Evolutionary conservation across 2,329 filamentous ascomycete genomes (phyloP).

Genomic region (Amauroascus verrucosus): DNA sequence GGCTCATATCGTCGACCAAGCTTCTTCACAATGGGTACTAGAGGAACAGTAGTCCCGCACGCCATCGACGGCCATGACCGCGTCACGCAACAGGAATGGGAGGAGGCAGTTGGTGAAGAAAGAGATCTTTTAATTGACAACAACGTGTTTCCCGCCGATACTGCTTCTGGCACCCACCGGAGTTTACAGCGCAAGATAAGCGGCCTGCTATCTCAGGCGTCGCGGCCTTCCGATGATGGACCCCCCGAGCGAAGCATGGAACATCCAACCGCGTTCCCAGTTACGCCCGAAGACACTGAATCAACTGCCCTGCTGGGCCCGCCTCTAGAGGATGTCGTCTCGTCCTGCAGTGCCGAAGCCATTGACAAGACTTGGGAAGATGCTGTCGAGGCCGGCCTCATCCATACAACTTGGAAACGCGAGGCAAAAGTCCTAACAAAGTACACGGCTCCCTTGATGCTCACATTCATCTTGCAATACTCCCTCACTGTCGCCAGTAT

Average conservation of each 20-base stretch:
- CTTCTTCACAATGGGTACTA: conserved; percentile 60
- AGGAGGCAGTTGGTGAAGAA: conserved; percentile 47
- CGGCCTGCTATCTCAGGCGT: conserved; percentile 11
- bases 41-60: conserved; percentile 56
- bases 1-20: conserved; percentile 66
- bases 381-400: conserved; percentile 67
- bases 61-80: conserved; percentile 30
- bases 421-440: conserved; percentile 70
- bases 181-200: conserved; percentile 21
- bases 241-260: conserved; percentile 13
- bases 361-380: conserved; percentile 73
- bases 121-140: conserved; percentile 51
- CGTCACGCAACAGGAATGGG: conserved; percentile 44
- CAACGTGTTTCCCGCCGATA: conserved; percentile 46
- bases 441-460: conserved; percentile 60
- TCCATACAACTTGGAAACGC: conserved; percentile 83
- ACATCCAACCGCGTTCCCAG: conserved; percentile 7
- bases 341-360: conserved; percentile 36
- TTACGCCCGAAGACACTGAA: conserved; percentile 30
- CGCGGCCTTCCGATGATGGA: not conserved
- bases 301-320: conserved; percentile 40
- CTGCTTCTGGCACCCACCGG: conserved; percentile 21
- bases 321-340: conserved; percentile 41
- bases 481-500: conserved; percentile 74
- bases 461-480: conserved; percentile 71